Conservation (phyloP, 805 yeast genomes). For the Starmera caribaea region DNA sequence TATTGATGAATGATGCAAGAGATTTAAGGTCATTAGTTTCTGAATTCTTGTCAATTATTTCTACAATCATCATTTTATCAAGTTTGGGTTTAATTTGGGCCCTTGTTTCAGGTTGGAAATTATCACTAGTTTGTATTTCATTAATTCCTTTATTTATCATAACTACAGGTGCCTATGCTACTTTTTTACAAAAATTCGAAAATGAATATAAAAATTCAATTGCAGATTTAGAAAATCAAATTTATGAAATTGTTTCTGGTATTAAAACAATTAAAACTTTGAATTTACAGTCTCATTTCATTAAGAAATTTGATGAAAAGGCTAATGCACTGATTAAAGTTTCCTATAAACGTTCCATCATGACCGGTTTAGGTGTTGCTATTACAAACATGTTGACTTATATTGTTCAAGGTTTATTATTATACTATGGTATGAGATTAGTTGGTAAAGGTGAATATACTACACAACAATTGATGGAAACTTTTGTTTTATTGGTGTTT, state of each 20-base stretch:
- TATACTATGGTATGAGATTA: conserved; percentile 73
- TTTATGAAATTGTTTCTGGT: conserved; percentile 44
- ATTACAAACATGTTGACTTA: conserved; percentile 42
- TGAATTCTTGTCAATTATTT: conserved; percentile 45
- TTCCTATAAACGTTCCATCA: conserved; percentile 45
- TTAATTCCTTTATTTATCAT: conserved; percentile 55
- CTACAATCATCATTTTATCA: conserved; percentile 45
- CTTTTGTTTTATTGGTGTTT: conserved; percentile 64
- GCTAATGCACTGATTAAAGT: conserved; percentile 23
- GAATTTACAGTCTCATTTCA: conserved; percentile 41
- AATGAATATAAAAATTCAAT: conserved; percentile 46
- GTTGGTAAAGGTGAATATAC: conserved; percentile 50
- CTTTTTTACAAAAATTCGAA: conserved; percentile 44
- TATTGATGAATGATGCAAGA: conserved; percentile 73
- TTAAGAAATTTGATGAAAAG: conserved; percentile 21
- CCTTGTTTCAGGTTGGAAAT: conserved; percentile 70
- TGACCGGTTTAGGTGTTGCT: conserved; percentile 62
- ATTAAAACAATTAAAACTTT: conserved; percentile 56
- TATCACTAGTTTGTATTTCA: conserved; percentile 74
- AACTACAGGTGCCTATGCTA: conserved; percentile 43
- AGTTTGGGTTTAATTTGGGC: conserved; percentile 71
- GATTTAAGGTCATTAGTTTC: conserved; percentile 61
- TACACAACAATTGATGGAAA: conserved; percentile 50
- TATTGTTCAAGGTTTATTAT: conserved; percentile 59
- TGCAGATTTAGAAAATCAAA: conserved; percentile 41